Percentiles rank a stretch among this genome's conserved stretches.
These are phyloP conservation scores for Fusarium luffae DNA, from an alignment of 2,329 filamentous ascomycete species.

Conservation along the genomic window DNA sequence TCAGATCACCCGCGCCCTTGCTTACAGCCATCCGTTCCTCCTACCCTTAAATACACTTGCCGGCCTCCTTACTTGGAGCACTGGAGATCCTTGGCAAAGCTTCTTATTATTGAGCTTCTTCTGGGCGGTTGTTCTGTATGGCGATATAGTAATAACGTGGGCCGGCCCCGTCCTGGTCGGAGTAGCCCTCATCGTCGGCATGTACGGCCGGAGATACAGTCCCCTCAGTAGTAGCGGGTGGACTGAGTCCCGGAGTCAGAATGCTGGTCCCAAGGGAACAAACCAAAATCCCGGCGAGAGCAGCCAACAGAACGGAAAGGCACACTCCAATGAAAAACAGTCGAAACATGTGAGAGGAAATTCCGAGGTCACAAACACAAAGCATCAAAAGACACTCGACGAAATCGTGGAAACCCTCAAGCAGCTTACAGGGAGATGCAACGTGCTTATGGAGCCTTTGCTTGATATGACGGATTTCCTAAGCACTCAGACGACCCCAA, in stretches of 20 bases:
- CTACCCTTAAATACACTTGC: constrained; percentile 86
- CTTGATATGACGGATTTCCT: constrained; percentile 92
- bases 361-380: constrained; percentile 72
- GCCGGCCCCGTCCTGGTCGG: constrained; percentile 88
- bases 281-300: constrained; percentile 30
- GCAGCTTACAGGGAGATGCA: constrained; percentile 90
- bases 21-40: constrained; percentile 95
- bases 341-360: constrained; percentile 57
- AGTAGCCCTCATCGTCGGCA: constrained; percentile 81
- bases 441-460: constrained; percentile 89
- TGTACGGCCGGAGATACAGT: constrained; percentile 92
- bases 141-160: constrained; percentile 81
- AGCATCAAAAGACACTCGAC: constrained; percentile 93
- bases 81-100: constrained; percentile 94
- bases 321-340: constrained; percentile 42
- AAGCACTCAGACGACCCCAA: constrained; percentile 88
- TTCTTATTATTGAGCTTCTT: constrained; percentile 87
- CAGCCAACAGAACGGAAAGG: constrained; percentile 44
- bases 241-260: constrained; percentile 59
- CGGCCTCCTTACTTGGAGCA: constrained; percentile 93
- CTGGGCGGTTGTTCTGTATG: constrained; percentile 88
- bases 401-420: constrained; percentile 96
- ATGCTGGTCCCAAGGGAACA: constrained; percentile 35
- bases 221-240: constrained; percentile 88
- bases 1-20: constrained; percentile 91